Conservation (phyloP, 163 green algal genomes). For the Chlorella variabilis region DNA sequence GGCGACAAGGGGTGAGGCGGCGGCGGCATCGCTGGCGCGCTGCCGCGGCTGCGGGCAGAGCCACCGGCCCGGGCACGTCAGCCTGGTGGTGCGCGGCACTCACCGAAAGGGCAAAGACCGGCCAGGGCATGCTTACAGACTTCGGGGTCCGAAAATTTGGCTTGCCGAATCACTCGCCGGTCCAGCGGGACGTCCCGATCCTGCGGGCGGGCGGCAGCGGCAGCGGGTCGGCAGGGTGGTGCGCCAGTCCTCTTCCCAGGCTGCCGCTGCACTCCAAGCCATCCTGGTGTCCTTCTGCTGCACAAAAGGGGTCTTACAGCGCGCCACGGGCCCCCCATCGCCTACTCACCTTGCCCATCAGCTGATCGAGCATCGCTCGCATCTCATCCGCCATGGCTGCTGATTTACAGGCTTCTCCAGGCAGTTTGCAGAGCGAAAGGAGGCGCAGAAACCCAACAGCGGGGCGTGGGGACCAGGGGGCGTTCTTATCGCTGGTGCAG, state of each 20-base stretch:
- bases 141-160: slow-evolving; percentile 71
- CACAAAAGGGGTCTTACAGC: too few relatives aligned
- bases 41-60: neutral
- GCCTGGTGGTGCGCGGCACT: neutral
- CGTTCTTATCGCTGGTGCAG: too few relatives aligned
- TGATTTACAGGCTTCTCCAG: neutral
- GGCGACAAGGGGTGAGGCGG: neutral
- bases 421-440: too few relatives aligned
- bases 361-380: slow-evolving; percentile 80
- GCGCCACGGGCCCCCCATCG: neutral
- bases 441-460: too few relatives aligned
- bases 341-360: slow-evolving; percentile 85
- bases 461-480: too few relatives aligned
- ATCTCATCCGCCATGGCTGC: slow-evolving; percentile 68
- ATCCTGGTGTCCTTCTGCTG: too few relatives aligned
- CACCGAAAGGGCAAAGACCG: slow-evolving; percentile 78
- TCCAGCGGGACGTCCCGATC: slow-evolving; percentile 23
- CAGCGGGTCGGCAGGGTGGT: neutral
- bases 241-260: too few relatives aligned
- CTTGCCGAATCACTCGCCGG: slow-evolving; percentile 4
- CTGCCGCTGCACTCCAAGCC: too few relatives aligned
- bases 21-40: neutral
- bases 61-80: neutral
- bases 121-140: slow-evolving; percentile 89
- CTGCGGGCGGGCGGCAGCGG: neutral